Evolutionary conservation across 1,284 basidiomycete genomes (phyloP), one percentile per base, ranked within the genome.

Genomic region (Trametes pubescens): DNA sequence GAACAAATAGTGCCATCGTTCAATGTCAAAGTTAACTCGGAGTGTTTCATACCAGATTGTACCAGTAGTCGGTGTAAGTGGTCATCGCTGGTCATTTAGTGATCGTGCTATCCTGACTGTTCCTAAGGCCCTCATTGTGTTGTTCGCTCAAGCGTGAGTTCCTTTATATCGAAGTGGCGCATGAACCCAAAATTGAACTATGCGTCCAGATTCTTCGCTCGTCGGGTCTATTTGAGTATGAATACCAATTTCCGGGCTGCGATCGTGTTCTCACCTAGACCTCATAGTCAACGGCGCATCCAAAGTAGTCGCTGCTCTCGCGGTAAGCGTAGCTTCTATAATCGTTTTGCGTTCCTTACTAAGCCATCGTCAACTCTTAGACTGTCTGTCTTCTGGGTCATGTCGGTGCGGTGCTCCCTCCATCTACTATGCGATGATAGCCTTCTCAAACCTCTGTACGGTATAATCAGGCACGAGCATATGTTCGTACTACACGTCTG

Each of bases 141-240:
- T 51, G 29, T 4, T 2, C 14, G 29, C 59, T 7, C 59, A 61
- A 51, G 8, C 32, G 59, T 56, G 29, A 11, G 59, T 40, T 34
- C 7, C 26, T 18, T n/a, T 46, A 34, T 14, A 3, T 9, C 32
- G 29, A 34, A 29, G 13, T 29, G 29, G 11, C 24, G 26, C 29
- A 35, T 35, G 6, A 38, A n/a, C 10, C 18, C 14, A 21, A 29
- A 11, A 7, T 47, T 35, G 8, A n/a, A 13, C 7, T 11, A 29
- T 38, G 26, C 9, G 0, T 26, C 16, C 37, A 61, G 59, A 5
- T 61, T 61, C 47, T 61, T 61, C 26, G 52, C 52, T 9, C 59
- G 59, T 5, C 52, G 59, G 8, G 59, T 61, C 2, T 61, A 47
- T 24, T 22, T 62, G 8, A 62, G 60, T 62, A 32, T n/a, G 60